These are phyloP conservation scores for Boletus calvinii DNA, from an alignment of 1,284 basidiomycete species.

Conservation along the genomic window DNA sequence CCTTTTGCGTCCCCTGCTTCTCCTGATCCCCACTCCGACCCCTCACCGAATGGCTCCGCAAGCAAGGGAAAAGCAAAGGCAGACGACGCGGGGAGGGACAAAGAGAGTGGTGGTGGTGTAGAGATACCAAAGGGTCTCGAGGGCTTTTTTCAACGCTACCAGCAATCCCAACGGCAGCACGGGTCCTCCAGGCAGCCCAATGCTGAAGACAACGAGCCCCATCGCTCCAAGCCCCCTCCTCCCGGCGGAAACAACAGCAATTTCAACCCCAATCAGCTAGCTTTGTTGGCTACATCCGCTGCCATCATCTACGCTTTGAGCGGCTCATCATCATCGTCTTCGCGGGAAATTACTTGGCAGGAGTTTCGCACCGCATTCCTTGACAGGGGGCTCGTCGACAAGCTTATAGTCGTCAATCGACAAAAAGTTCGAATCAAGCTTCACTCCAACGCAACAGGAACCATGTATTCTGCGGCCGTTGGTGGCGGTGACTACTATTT, in stretches of 20 bases:
- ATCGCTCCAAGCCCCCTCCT: constrained; percentile 47
- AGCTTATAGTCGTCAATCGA: constrained; percentile 91
- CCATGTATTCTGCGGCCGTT: constrained; percentile 61
- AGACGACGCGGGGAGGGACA: constrained; percentile 26
- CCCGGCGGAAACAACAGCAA: constrained; percentile 44
- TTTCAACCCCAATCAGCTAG: constrained; percentile 60
- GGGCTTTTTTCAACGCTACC: constrained; percentile 77
- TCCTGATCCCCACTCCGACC: constrained; percentile 25
- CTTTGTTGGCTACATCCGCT: constrained; percentile 55
- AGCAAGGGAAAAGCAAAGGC: constrained; percentile 44
- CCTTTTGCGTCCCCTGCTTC: constrained; percentile 45
- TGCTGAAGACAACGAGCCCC: constrained; percentile 39
- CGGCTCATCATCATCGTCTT: constrained; percentile 54
- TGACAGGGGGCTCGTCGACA: constrained; percentile 95
- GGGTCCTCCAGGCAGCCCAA: constrained; percentile 32
- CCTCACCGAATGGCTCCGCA: constrained; percentile 23
- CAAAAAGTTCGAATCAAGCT: constrained; percentile 86
- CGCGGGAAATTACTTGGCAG: constrained; percentile 97
- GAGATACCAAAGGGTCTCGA: constrained; percentile 58
- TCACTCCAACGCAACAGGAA: constrained; percentile 80
- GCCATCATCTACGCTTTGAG: constrained; percentile 72
- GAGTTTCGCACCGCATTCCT: constrained; percentile 96
- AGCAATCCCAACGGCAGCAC: constrained; percentile 47
- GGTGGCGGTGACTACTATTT: constrained; percentile 79
- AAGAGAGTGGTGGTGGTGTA: constrained; percentile 17